Base-by-base conservation (phyloP, 2,329 filamentous ascomycete species). In the Passalora sequoiae region DNA sequence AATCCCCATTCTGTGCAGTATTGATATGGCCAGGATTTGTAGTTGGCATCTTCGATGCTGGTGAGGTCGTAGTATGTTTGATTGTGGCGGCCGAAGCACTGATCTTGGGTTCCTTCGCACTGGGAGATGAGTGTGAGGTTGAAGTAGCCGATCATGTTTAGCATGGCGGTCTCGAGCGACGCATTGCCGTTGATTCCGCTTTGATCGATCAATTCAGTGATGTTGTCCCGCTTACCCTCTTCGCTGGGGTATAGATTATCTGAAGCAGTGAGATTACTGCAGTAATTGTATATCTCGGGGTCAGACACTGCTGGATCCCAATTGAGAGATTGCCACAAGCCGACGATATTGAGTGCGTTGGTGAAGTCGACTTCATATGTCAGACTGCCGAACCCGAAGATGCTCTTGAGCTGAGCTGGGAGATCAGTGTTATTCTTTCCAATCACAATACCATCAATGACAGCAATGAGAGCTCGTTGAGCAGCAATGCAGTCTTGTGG, bases 1-100 rank as follows among this genome's bases (percentile, higher is more conserved):
- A 79, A 92, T 7, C 86, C 87, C 86, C 85, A 92, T 73, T 79
- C 76, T 10, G 60, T 66, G 46, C 73, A 76, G 43, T 74, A 73
- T 57, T 80, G 78, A 55, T 80, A 83, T 13, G 67, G 63, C 79
- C 79, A 83, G 42, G 63, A 50, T 42, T 43, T 66, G 60, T 44
- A 54, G n/a, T 25, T 17, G 2, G 42, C 51, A 2, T 47, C 38
- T 7, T 41, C 25, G 17, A 54, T 43, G 17, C 33, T 37, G 16
- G 40, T 44, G 10, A 38, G 35, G 15, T 43, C 39, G 25, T 49
- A 44, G 38, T 46, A 67, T 0, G 69, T 69, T 5, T 56, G 51
- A 47, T 80, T 73, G 54, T 76, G 67, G 10, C 8, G 16, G 13
- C 66, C 66, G 56, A 73, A 80, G 61, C 75, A 80, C 12, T 66